Evolutionary conservation across 2,329 filamentous ascomycete genomes (phyloP).

Genomic region (Ophiostoma triangulosporum): DNA sequence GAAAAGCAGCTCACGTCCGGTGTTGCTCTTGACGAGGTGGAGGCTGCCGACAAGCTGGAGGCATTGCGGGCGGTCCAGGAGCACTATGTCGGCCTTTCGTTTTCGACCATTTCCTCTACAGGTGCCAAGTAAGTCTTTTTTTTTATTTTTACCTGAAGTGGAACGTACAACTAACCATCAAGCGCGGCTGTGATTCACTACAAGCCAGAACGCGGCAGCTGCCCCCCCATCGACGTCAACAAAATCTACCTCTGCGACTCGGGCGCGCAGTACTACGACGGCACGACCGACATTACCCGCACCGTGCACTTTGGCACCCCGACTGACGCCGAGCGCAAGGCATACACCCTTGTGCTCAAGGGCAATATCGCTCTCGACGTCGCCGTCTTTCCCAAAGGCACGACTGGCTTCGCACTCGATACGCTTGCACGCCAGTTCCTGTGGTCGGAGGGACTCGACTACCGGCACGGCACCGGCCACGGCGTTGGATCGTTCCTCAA

Average conservation of each 20-base stretch:
- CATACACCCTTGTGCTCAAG: conserved; percentile 90
- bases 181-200: conserved; percentile 96
- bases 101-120: conserved; percentile 91
- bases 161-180: background rate
- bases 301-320: conserved; percentile 87
- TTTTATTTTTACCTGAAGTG: background rate
- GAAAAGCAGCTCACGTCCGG: conserved; percentile 76
- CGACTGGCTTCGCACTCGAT: conserved; percentile 85
- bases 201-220: conserved; percentile 70
- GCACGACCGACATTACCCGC: conserved; percentile 89
- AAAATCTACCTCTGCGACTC: conserved; percentile 93
- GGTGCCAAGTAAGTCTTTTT: conserved; percentile 50
- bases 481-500: conserved; percentile 92
- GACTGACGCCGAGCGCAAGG: conserved; percentile 67
- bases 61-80: conserved; percentile 53
- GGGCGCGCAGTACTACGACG: conserved; percentile 89
- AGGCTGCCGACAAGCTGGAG: conserved; percentile 85
- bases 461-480: conserved; percentile 91
- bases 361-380: conserved; percentile 81
- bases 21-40: conserved; percentile 67
- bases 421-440: conserved; percentile 77
- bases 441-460: conserved; percentile 86
- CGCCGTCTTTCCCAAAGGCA: conserved; percentile 86
- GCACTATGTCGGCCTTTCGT: conserved; percentile 79
- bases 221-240: conserved; percentile 69